Conservation (phyloP, 176 grass and related monocot species). For the Urochloa ruziziensis region DNA sequence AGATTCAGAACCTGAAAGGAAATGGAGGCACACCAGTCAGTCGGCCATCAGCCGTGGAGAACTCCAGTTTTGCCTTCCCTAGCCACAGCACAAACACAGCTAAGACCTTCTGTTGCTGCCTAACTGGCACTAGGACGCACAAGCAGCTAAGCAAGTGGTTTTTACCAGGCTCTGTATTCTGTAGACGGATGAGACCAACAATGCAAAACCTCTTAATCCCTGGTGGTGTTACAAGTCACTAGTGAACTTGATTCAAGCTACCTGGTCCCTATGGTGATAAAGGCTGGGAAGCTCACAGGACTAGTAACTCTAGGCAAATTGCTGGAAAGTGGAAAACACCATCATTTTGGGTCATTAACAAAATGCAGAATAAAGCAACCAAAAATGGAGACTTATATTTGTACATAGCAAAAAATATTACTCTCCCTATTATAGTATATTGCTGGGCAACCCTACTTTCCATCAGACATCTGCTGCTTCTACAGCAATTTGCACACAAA, state of each 20-base stretch:
- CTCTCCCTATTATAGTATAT: not conserved
- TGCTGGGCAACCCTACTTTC: not conserved
- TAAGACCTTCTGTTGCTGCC: not conserved
- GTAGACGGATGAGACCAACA: not conserved
- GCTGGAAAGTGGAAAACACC: not conserved
- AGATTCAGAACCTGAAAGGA: conserved; percentile 74
- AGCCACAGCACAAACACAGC: no score
- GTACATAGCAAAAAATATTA: not conserved
- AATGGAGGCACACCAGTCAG: not conserved
- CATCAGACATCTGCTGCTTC: not conserved
- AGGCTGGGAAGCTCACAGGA: not conserved
- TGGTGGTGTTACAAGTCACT: not conserved
- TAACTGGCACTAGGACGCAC: not conserved
- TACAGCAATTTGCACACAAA: not conserved
- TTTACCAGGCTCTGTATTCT: not conserved
- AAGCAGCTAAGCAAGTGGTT: not conserved
- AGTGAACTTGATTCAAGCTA: not conserved
- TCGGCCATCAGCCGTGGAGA: not conserved
- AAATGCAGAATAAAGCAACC: not conserved
- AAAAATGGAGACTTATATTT: not conserved
- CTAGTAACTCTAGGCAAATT: not conserved
- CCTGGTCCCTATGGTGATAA: not conserved
- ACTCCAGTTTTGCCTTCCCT: not conserved
- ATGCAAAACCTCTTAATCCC: not conserved
- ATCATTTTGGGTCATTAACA: not conserved